Evolutionary conservation across 2,329 filamentous ascomycete species (phyloP).

Genomic region (Aspergillus amoenus): DNA sequence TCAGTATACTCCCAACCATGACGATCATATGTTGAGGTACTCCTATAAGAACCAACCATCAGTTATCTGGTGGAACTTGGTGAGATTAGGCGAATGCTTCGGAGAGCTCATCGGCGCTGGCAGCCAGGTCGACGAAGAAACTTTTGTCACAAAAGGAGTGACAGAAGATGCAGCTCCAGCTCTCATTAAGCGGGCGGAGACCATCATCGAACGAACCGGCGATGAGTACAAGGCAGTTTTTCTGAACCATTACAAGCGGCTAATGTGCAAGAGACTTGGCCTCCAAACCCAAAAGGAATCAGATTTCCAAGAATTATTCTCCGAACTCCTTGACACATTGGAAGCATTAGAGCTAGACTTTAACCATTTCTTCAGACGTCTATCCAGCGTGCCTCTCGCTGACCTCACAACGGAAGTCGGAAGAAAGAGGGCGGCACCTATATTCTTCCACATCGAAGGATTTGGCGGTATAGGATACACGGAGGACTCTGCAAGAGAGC

Average conservation of each 20-base stretch:
- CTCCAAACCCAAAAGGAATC: slow-evolving; percentile 66
- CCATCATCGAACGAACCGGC: slow-evolving; percentile 73
- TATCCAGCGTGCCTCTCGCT: slow-evolving; percentile 63
- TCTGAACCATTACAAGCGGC: slow-evolving; percentile 79
- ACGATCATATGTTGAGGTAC: slow-evolving; percentile 84
- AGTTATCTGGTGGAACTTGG: slow-evolving; percentile 98
- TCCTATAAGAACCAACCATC: slow-evolving; percentile 91
- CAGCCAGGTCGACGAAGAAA: slow-evolving; percentile 65
- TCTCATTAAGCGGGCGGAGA: slow-evolving; percentile 78
- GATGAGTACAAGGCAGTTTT: slow-evolving; percentile 90
- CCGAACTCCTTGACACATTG: slow-evolving; percentile 77
- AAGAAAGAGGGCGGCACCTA: slow-evolving; percentile 62
- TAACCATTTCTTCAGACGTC: slow-evolving; percentile 84
- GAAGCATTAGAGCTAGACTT: slow-evolving; percentile 86
- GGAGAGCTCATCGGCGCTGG: slow-evolving; percentile 86
- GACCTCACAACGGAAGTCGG: slow-evolving; percentile 65
- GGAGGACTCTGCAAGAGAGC: slow-evolving; percentile 63
- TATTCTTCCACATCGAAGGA: slow-evolving; percentile 80
- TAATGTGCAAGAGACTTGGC: slow-evolving; percentile 80
- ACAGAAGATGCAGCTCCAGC: slow-evolving; percentile 64
- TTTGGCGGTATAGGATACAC: slow-evolving; percentile 57
- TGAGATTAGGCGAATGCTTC: slow-evolving; percentile 82
- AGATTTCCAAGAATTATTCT: slow-evolving; percentile 80
- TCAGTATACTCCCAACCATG: slow-evolving; percentile 92
- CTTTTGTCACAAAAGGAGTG: slow-evolving; percentile 73